phyloP scores from a whole-genome alignment of 148 eudicot species.

The Dianthus caryophyllus region DNA sequence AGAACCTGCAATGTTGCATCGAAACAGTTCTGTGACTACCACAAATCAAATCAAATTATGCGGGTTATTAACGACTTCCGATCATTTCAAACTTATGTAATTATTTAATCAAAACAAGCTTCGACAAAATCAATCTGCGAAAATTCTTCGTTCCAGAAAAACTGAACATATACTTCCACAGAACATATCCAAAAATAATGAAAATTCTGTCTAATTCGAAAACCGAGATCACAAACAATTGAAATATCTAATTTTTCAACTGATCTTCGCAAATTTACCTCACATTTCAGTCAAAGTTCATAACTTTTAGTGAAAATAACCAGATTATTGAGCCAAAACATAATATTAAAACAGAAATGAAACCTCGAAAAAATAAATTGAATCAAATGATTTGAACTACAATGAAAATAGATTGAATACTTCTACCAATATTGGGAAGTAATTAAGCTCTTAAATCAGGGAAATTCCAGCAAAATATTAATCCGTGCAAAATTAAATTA shows the following conservation, averaged over 20 bases:
- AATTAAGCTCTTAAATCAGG: not conserved
- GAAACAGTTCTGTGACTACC: not conserved
- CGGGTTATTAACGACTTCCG: not conserved
- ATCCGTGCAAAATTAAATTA: not conserved
- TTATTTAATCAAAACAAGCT: not conserved
- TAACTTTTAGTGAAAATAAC: not conserved
- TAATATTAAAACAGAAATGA: not conserved
- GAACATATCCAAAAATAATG: not conserved
- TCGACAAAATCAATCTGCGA: not conserved
- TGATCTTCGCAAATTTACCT: not conserved
- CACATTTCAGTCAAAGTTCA: constrained; percentile 1
- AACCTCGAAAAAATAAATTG: not conserved
- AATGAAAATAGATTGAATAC: not conserved
- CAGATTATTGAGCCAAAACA: not conserved
- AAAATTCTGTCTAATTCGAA: not conserved
- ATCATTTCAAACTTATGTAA: not conserved
- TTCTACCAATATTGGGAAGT: no score
- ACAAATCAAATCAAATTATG: not conserved
- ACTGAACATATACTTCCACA: not conserved
- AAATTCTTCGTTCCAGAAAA: no score
- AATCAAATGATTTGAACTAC: not conserved
- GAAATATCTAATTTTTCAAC: not conserved
- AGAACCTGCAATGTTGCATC: not conserved
- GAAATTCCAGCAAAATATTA: not conserved
- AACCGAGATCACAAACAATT: not conserved